Evolutionary conservation across 2,329 filamentous ascomycete genomes (phyloP), one percentile per base, ranked within the genome.

Genomic region (Samsoniella hepiali): DNA sequence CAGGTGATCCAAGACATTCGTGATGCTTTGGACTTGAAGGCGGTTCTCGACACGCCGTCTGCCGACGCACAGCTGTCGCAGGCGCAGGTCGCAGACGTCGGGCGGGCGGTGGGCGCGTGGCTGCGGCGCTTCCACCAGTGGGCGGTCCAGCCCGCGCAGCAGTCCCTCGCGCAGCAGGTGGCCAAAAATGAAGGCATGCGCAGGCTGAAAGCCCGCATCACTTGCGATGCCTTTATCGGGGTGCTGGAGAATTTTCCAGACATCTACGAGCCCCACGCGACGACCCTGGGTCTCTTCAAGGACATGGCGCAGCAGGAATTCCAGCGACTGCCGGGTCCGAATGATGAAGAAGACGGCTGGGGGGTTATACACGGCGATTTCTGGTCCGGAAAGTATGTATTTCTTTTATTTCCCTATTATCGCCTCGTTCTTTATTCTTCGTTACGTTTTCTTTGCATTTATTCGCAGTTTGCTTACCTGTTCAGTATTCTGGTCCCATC

Each of bases 71-170:
- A 32, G 32, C 9, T 49, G 31, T 62, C 31, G 17, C 49, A 31
- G 34, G 31, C n/a, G n/a, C 34, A 55, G 42, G 22, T 44, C 2
- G 17, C 31, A 42, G 31, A 55, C 17, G 34, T 57, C n/a, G 53
- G 60, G 36, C 51, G 42, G 9, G 60, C 44, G 7, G 17, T n/a
- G 1, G 44, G 44, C 15, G n/a, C 10, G 1, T 63, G 60, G 60
- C 53, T 63, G 38, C 50, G 22, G 5, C 34, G 51, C 50, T 63
- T 57, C n/a, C 60, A 62, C 40, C 29, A 42, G 11, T 61, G 58
- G 58, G 32, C 58, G 13, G 42, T 22, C 29, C 13, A 34, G 42
- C 53, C 53, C 7, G 53, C 42, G 32, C 60, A 63, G 42, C 51
- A 22, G 27, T 8, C 27, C 29, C 27, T 63, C 8, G 42, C 42